These are phyloP conservation scores for Macrolepiota dolichaula DNA, from an alignment of 768 basidiomycete genomes.

Conservation along the genomic window DNA sequence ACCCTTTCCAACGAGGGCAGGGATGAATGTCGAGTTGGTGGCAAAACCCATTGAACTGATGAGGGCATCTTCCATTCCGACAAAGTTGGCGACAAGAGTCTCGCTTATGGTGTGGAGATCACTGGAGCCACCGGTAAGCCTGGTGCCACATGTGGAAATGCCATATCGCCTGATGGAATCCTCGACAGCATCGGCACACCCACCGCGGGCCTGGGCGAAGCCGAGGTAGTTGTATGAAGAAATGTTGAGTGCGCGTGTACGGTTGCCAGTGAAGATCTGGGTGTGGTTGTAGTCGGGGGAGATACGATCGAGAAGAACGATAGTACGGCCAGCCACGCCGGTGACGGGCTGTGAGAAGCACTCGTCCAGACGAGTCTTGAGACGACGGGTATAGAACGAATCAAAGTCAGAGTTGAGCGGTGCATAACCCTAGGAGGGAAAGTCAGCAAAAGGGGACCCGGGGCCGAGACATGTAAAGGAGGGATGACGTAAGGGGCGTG, in stretches of 20 bases:
- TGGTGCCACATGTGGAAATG: constrained; percentile 67
- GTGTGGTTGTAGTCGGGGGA: constrained; percentile 81
- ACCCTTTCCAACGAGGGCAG: constrained; percentile 86
- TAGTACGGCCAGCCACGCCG: constrained; percentile 93
- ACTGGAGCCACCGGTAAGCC: constrained; percentile 81
- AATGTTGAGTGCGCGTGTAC: constrained; percentile 90
- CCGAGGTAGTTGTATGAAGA: constrained; percentile 99
- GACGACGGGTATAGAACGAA: constrained; percentile 96
- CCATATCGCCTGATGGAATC: constrained; percentile 81
- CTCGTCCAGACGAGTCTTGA: constrained; percentile 93
- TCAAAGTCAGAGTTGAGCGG: constrained; percentile 98
- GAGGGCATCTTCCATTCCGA: constrained; percentile 87
- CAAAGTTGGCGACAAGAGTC: constrained; percentile 83
- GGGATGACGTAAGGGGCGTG: background rate
- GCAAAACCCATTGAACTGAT: constrained; percentile 97
- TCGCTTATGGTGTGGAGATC: constrained; percentile 83
- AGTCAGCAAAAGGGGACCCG: constrained; percentile 6
- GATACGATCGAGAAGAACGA: constrained; percentile 78
- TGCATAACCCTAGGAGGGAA: constrained; percentile 75
- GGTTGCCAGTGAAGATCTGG: constrained; percentile 71
- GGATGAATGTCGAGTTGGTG: constrained; percentile 91
- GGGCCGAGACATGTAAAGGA: constrained; percentile 6
- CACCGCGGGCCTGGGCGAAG: constrained; percentile 90
- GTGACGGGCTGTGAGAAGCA: constrained; percentile 93
- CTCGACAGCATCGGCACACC: constrained; percentile 93